Evolutionary conservation across 176 grass and related monocot species (phyloP).

Genomic region (Triticum turgidum): DNA sequence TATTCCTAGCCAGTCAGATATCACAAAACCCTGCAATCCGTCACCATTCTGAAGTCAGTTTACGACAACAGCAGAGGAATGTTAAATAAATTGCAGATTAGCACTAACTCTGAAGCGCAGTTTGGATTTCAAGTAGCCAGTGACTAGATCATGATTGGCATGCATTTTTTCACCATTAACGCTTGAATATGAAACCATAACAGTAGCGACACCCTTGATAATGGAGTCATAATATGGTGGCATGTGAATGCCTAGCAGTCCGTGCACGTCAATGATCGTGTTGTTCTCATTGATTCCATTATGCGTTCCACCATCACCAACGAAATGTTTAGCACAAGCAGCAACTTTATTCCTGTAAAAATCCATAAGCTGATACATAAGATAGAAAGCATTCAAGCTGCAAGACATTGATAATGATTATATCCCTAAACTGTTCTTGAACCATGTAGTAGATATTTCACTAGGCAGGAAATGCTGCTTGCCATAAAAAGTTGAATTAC

Average conservation of each 20-base stretch:
- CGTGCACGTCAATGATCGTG: constrained; percentile 67
- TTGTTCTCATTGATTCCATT: constrained; percentile 98
- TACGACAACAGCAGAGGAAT: constrained; percentile 27
- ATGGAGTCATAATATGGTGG: constrained; percentile 86
- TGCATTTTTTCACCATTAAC: constrained; percentile 97
- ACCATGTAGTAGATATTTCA: neutral
- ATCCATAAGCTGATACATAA: constrained; percentile 33
- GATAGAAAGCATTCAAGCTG: constrained; percentile 11
- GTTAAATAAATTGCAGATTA: constrained; percentile 20
- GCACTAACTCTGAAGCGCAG: constrained; percentile 74
- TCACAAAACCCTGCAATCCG: constrained; percentile 81
- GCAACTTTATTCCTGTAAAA: constrained; percentile 85
- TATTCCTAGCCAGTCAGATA: constrained; percentile 95
- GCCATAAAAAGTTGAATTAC: neutral
- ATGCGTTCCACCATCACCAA: constrained; percentile 95
- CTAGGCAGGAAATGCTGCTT: constrained; percentile 12
- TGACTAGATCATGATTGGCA: constrained; percentile 76
- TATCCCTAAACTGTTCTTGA: constrained; percentile 3
- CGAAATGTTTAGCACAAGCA: constrained; percentile 92
- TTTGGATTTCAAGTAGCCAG: constrained; percentile 81
- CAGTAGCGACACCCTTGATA: constrained; percentile 84
- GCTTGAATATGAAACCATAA: constrained; percentile 99
- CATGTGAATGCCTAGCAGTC: constrained; percentile 89
- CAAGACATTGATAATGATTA: neutral
- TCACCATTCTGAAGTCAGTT: constrained; percentile 24